Base-by-base conservation (phyloP, 2,329 filamentous ascomycete genomes). In the Aspergillus transmontanensis region DNA sequence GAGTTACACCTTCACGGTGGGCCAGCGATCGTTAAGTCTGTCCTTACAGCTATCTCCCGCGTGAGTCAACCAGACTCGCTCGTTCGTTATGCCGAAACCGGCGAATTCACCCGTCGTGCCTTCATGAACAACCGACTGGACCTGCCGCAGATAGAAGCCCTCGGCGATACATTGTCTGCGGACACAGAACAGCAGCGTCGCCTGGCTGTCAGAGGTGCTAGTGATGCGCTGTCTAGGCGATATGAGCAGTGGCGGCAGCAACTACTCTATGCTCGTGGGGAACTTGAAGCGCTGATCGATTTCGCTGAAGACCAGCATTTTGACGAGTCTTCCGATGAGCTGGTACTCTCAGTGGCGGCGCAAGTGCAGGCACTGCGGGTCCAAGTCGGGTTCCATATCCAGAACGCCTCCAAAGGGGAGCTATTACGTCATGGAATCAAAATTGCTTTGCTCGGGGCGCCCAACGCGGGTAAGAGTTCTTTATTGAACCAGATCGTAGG, bases 251-350 rank as follows among this genome's bases (percentile, higher is more conserved):
- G 95, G 95, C 88, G 94, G 30, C 82, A 86, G 66, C 84, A 88
- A 67, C 80, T 99, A 21, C 82, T 98, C 7, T 85, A 90, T 66
- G 94, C 94, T 11, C 87, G 95, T 2, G 95, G 93, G 11, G 94
- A 98, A 79, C 84, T 99, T 45, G 95, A 99, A 78, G 95, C 95
- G 0, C 80, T 99, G 69, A 98, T 99, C 65, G 95, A 99, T 78
- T 99, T 99, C 75, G 91, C 92, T 1, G 95, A 99, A 76, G 95
- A 98, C 72, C 94, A 99, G 78, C 92, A 98, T 80, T 96, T 99
- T 72, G 94, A 98, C 69, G 93, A 97, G 77, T 90, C 92, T 3
- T 91, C 93, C 0, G 80, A 84, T 0, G 86, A 91, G 60, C 83
- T 98, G 26, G 84, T 96, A 51, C 76, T 74, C 0, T 92, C 89